Base-by-base conservation (phyloP, 2,329 filamentous ascomycete species). In the Neophaeococcomyces mojaviensis region DNA sequence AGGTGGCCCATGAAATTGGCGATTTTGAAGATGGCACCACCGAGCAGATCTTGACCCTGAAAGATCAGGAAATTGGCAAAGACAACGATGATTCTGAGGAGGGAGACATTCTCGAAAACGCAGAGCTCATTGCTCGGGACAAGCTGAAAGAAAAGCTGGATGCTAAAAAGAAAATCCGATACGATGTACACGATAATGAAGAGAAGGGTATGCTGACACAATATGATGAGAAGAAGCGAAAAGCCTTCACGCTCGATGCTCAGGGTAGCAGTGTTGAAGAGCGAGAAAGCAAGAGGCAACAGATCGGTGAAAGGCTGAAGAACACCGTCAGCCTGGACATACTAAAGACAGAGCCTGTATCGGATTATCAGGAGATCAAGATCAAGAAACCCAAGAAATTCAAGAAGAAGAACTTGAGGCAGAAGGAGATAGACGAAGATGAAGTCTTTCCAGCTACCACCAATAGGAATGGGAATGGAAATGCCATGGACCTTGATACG, bases 321-420 rank as follows among this genome's bases (percentile, higher is more conserved):
- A 72, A 77, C 46, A 80, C 88, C 47, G 78, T 96, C 56, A 90
- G 77, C 58, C 74, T 98, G 3, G 89, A 96, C 57, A 76, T 88
- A 52, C 73, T 68, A 58, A 71, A 74, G 15, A 79, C 86, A 35
- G 73, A 77, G 7, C 81, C 81, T 1, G 70, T 78, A 13, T 95
- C 89, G 15, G 92, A 98, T 63, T 98, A 98, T 63, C 73, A 94
- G 53, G 88, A 95, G 51, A 78, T 96, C 59, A 98, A 96, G 65
- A 77, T 97, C 52, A 94, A 88, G 68, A 98, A 95, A 64, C 83
- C 87, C 1, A 96, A 94, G 68, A 96, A 84, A 68, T 74, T 81
- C 66, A 92, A 90, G 67, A 76, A 79, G 26, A 90, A 88, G 64
- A 74, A 78, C 19, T 86, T 84, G 2, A 76, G 86, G 41, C 79